phyloP scores from a whole-genome alignment of 371 early-diverging fungal species.

The Haplosporangium sp. region DNA sequence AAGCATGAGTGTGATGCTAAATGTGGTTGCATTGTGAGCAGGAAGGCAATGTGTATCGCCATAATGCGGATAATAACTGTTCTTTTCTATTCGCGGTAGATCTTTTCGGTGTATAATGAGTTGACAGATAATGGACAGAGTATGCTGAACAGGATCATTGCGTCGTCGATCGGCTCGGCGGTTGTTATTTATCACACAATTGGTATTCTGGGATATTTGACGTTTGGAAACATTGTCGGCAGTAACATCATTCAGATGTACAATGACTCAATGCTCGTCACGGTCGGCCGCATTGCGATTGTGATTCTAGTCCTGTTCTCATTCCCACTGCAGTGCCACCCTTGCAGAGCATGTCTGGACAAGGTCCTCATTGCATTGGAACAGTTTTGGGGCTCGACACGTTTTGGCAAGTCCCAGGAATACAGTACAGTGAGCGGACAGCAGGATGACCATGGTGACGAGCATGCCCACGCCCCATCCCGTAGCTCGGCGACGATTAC shows the following conservation, averaged over 20 bases:
- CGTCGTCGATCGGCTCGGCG: constrained; percentile 83
- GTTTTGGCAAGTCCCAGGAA: constrained; percentile 17
- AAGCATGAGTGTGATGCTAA: constrained; percentile 22
- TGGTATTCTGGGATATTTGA: constrained; percentile 94
- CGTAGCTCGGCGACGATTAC: constrained; percentile 11
- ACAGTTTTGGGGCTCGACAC: constrained; percentile 35
- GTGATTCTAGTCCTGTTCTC: constrained; percentile 93
- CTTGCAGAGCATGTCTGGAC: constrained; percentile 93
- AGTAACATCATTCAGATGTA: constrained; percentile 94
- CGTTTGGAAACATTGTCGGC: constrained; percentile 88
- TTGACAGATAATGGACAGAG: constrained; percentile 80
- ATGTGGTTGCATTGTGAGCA: no score
- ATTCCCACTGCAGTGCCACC: constrained; percentile 98
- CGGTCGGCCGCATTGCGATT: constrained; percentile 90
- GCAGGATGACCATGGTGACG: constrained; percentile 23
- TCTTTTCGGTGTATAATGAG: constrained; percentile 95
- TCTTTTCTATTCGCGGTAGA: constrained; percentile 55
- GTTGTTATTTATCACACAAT: constrained; percentile 88
- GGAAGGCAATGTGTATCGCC: no score
- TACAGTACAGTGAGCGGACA: constrained; percentile 20
- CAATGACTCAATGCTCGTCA: constrained; percentile 76
- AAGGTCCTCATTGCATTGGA: constrained; percentile 71
- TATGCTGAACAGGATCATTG: constrained; percentile 74
- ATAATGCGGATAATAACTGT: neutral
- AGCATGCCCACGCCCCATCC: constrained; percentile 3